A percentile compares a stretch with the other conserved stretches of the same genome.
phyloP scores from a whole-genome alignment of 495 filamentous ascomycete genomes.

The Neurospora cerealis region DNA sequence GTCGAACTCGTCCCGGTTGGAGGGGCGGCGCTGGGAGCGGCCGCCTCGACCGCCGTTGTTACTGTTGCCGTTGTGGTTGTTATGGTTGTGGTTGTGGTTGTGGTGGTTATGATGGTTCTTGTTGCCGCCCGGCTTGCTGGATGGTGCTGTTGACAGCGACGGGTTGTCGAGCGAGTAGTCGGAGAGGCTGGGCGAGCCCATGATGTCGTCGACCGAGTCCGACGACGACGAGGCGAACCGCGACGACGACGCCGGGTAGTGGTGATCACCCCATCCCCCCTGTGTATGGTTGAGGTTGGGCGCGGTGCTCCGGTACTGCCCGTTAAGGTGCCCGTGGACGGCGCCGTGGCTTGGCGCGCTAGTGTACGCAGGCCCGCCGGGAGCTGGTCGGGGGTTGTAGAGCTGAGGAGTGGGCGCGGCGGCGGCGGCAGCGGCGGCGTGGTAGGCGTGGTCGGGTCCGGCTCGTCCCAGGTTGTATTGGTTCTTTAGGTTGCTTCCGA shows the following conservation, averaged over 20 bases:
- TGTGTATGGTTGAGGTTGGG: neutral
- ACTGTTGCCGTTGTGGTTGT: conserved; percentile 27
- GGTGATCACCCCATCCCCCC: neutral
- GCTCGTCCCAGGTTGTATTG: conserved; percentile 12
- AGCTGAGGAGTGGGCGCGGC: conserved; percentile 20
- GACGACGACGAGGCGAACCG: conserved; percentile 29
- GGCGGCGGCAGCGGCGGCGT: conserved; percentile 20
- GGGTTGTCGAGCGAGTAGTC: conserved; percentile 35
- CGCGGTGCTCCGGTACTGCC: conserved; percentile 22
- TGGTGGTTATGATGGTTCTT: conserved; percentile 6
- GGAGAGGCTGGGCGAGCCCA: conserved; percentile 31
- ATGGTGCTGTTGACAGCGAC: conserved; percentile 3
- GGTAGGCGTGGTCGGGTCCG: neutral
- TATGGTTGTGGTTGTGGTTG: neutral
- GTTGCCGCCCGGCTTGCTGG: neutral
- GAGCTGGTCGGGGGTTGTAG: conserved; percentile 26
- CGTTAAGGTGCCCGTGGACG: conserved; percentile 18
- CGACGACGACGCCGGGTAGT: conserved; percentile 8
- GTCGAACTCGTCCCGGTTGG: conserved; percentile 85
- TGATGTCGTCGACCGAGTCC: conserved; percentile 40
- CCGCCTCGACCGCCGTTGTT: conserved; percentile 34
- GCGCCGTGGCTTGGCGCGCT: conserved; percentile 12
- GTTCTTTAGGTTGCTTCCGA: conserved; percentile 3
- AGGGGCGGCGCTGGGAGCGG: conserved; percentile 58
- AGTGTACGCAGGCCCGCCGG: conserved; percentile 16